These are phyloP conservation scores for Ogataea nonfermentans DNA, from an alignment of 805 yeast genomes.

Conservation along the genomic window DNA sequence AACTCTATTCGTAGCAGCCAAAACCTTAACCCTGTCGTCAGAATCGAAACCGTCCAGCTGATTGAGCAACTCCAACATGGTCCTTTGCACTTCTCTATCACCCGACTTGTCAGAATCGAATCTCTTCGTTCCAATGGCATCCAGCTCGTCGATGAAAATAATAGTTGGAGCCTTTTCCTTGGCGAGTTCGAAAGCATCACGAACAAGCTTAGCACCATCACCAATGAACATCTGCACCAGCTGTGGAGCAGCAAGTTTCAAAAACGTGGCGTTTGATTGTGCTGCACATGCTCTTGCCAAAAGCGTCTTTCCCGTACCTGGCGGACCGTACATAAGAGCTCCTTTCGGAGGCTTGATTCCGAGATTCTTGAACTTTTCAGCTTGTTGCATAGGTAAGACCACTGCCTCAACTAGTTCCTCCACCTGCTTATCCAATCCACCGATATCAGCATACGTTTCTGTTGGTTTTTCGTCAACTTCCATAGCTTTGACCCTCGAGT, in stretches of 20 bases:
- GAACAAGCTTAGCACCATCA: constrained; percentile 95
- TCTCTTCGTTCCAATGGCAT: constrained; percentile 98
- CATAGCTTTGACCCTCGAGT: constrained; percentile 96
- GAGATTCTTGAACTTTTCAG: constrained; percentile 88
- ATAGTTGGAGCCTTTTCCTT: constrained; percentile 98
- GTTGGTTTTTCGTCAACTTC: constrained; percentile 99
- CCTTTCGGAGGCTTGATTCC: constrained; percentile 99
- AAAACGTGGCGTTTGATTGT: constrained; percentile 94
- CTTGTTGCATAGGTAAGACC: constrained; percentile 97
- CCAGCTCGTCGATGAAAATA: constrained; percentile 96
- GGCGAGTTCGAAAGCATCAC: constrained; percentile 96
- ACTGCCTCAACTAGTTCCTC: constrained; percentile 98
- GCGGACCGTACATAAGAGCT: constrained; percentile 98
- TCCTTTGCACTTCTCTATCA: constrained; percentile 98
- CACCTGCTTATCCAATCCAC: constrained; percentile 97
- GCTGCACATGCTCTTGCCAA: constrained; percentile 99
- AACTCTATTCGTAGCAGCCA: constrained; percentile 98
- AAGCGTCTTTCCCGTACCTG: constrained; percentile 98
- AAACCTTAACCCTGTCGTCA: constrained; percentile 94
- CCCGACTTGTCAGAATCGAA: constrained; percentile 97
- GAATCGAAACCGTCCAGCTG: constrained; percentile 98
- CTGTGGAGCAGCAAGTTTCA: constrained; percentile 96
- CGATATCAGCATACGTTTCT: constrained; percentile 95
- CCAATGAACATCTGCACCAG: constrained; percentile 98
- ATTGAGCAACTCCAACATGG: constrained; percentile 96